These are phyloP conservation scores for Ilex asprella DNA, from an alignment of 257 asterid species.

Conservation along the genomic window DNA sequence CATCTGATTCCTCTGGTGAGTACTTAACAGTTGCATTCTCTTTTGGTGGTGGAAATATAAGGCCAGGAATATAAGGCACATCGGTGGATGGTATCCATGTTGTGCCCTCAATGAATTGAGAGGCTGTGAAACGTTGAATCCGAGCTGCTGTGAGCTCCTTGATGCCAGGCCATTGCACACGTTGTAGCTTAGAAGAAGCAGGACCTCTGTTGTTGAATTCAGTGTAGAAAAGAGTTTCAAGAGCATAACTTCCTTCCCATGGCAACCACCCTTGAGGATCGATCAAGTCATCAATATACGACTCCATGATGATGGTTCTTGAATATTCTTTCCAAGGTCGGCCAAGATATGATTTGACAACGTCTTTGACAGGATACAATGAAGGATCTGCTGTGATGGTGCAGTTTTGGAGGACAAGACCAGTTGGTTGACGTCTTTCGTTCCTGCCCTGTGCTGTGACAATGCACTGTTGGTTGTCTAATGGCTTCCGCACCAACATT, in stretches of 20 bases:
- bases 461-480: slow-evolving; percentile 41
- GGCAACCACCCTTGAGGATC: slow-evolving; percentile 53
- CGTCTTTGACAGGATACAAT: slow-evolving; percentile 26
- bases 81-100: slow-evolving; percentile 43
- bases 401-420: slow-evolving; percentile 43
- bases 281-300: slow-evolving; percentile 26
- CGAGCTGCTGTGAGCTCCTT: slow-evolving; percentile 12
- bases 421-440: slow-evolving; percentile 56
- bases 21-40: not conserved
- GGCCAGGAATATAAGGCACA: slow-evolving; percentile 39
- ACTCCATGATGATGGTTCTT: slow-evolving; percentile 47
- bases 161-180: slow-evolving; percentile 43
- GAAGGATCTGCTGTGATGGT: slow-evolving; percentile 26
- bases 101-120: slow-evolving; percentile 39
- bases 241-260: slow-evolving; percentile 42
- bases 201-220: slow-evolving; percentile 51
- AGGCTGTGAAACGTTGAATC: slow-evolving; percentile 42
- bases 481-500: slow-evolving; percentile 31
- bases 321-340: slow-evolving; percentile 63
- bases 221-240: slow-evolving; percentile 43
- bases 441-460: slow-evolving; percentile 60
- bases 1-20: too few species aligned
- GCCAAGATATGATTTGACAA: slow-evolving; percentile 38
- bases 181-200: slow-evolving; percentile 44
- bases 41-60: too few species aligned